Percentiles rank a stretch among this genome's conserved stretches.
These are phyloP conservation scores for Phytophthora aleatoria DNA, from an alignment of 352 stramenopile genomes.

Conservation along the genomic window DNA sequence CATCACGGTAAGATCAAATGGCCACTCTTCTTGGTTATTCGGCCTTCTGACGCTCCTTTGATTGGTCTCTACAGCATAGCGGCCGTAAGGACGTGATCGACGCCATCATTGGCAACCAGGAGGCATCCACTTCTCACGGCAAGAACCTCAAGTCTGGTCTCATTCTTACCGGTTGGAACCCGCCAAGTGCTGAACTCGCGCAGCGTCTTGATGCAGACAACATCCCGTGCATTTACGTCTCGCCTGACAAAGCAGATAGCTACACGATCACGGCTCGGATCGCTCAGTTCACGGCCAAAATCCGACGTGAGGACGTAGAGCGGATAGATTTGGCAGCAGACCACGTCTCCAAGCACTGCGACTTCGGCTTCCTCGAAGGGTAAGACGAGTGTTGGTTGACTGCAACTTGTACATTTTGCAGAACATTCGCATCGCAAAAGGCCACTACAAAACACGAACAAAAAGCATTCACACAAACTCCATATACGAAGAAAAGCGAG, in stretches of 20 bases:
- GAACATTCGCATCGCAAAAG: neutral
- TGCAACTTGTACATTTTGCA: conserved; percentile 17
- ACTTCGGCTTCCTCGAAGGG: conserved; percentile 74
- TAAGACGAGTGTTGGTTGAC: conserved; percentile 17
- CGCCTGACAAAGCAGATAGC: conserved; percentile 83
- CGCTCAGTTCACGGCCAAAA: conserved; percentile 82
- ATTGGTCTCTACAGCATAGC: conserved; percentile 63
- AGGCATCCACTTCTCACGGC: conserved; percentile 66
- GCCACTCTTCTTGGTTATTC: neutral
- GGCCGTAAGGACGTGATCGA: conserved; percentile 84
- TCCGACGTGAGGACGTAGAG: conserved; percentile 73
- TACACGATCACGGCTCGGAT: conserved; percentile 86
- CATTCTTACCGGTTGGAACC: conserved; percentile 87
- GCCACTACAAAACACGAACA: conserved; percentile 8
- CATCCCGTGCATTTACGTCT: conserved; percentile 89
- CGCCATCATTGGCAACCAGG: conserved; percentile 85
- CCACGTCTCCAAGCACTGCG: conserved; percentile 82
- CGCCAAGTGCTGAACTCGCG: conserved; percentile 67
- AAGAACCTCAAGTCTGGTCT: conserved; percentile 75
- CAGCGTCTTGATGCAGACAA: conserved; percentile 77
- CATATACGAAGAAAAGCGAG: conserved; percentile 24
- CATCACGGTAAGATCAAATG: conserved; percentile 62
- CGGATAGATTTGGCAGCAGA: conserved; percentile 80
- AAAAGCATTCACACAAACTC: conserved; percentile 11
- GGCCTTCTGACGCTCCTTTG: conserved; percentile 5